Evolutionary conservation across 2,329 filamentous ascomycete species (phyloP).

Genomic region (Arthrobotrys conoides): DNA sequence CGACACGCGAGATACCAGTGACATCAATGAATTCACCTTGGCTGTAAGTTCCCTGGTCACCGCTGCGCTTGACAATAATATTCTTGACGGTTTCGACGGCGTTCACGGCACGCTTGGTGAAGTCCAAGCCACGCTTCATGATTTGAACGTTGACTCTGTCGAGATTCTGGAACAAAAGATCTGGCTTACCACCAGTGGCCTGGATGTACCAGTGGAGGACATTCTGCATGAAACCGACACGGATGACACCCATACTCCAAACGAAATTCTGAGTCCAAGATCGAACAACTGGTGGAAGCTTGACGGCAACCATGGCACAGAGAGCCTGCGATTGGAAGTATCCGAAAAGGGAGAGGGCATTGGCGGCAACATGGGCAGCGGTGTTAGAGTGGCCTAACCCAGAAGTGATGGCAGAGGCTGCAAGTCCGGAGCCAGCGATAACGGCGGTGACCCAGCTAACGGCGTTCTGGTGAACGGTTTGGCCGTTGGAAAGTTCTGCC

Average conservation of each 20-base stretch:
- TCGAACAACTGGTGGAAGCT: conserved; percentile 86
- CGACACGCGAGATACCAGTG: conserved; percentile 88
- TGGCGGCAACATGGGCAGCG: conserved; percentile 92
- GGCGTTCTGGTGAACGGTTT: conserved; percentile 88
- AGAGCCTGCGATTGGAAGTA: conserved; percentile 97
- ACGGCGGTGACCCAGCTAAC: conserved; percentile 92
- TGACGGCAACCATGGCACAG: conserved; percentile 84
- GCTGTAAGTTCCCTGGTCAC: conserved; percentile 51
- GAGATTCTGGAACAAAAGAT: conserved; percentile 81
- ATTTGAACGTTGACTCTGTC: conserved; percentile 85
- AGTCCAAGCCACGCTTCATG: conserved; percentile 73
- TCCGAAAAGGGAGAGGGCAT: conserved; percentile 91
- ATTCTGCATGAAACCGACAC: conserved; percentile 85
- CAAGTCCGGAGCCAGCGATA: conserved; percentile 85
- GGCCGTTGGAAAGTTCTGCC: conserved; percentile 87
- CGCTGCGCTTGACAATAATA: conserved; percentile 38
- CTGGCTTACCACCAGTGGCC: conserved; percentile 87
- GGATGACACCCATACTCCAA: conserved; percentile 97
- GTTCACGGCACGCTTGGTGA: conserved; percentile 64
- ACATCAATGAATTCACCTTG: conserved; percentile 71
- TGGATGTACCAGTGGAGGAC: conserved; percentile 97
- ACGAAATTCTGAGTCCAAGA: conserved; percentile 98
- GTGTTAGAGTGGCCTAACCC: conserved; percentile 93
- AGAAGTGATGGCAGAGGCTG: conserved; percentile 88
- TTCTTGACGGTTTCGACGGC: conserved; percentile 70